Conservation (phyloP, 2,329 filamentous ascomycete species). For the Monilinia laxa region DNA sequence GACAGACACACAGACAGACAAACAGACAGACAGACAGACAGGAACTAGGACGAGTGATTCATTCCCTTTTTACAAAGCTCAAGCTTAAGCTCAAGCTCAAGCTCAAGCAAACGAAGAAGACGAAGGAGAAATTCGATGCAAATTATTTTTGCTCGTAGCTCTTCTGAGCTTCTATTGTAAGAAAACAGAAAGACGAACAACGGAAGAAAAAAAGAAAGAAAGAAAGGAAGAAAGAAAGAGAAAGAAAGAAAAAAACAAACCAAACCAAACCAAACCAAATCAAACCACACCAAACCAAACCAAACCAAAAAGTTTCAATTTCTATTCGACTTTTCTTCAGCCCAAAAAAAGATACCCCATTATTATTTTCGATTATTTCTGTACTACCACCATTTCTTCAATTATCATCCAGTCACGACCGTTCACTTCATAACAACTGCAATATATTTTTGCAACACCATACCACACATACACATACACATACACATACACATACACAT, state of each 20-base stretch:
- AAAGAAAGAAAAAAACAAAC: background rate
- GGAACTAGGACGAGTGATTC: background rate
- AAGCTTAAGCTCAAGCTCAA: no score
- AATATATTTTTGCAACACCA: background rate
- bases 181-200: background rate
- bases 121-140: constrained; percentile 22
- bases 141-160: constrained; percentile 23
- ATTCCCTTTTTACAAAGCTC: no score
- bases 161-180: constrained; percentile 21
- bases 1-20: no score
- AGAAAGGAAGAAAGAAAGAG: background rate
- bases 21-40: no score
- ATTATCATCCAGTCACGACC: constrained; percentile 6
- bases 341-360: constrained; percentile 17
- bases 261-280: background rate
- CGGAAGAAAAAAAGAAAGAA: background rate
- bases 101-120: background rate
- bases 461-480: background rate
- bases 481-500: no score
- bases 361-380: constrained; percentile 19
- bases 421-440: background rate
- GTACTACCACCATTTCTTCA: constrained; percentile 7
- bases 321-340: constrained; percentile 8
- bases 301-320: constrained; percentile 13
- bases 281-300: background rate